These are phyloP conservation scores for Parafenestella ontariensis DNA, from an alignment of 2,329 filamentous ascomycete genomes.

Conservation along the genomic window DNA sequence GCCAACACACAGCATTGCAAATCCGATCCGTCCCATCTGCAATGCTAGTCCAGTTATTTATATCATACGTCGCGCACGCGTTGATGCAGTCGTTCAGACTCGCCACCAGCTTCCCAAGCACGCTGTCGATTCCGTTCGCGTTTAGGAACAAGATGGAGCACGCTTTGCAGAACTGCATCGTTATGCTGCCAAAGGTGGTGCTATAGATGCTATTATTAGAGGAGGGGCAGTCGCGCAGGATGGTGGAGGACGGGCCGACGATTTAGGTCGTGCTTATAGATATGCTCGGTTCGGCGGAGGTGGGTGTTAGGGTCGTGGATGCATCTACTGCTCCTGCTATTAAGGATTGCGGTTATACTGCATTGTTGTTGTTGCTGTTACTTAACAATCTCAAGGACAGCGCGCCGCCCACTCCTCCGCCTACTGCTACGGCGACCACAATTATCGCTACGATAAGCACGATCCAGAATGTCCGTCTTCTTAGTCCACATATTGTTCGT, in stretches of 20 bases:
- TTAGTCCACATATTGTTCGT: conserved; percentile 14
- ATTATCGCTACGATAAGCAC: conserved; percentile 10
- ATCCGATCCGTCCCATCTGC: conserved; percentile 1
- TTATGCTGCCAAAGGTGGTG: conserved; percentile 9
- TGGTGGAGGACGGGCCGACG: conserved; percentile 16
- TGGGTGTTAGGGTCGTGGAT: conserved; percentile 5
- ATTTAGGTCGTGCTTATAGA: conserved; percentile 11
- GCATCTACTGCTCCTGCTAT: background rate
- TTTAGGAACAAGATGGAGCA: conserved; percentile 12
- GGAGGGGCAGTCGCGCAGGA: conserved; percentile 22
- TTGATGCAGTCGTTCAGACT: conserved; percentile 20
- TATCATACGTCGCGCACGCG: conserved; percentile 18
- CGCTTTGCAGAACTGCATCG: conserved; percentile 16
- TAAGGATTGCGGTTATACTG: background rate
- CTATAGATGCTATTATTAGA: conserved; percentile 21
- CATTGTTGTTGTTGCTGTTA: background rate
- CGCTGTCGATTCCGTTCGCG: conserved; percentile 5
- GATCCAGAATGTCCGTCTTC: conserved; percentile 16
- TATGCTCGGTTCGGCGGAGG: conserved; percentile 5
- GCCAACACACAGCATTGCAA: conserved; percentile 20
- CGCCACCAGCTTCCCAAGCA: background rate
- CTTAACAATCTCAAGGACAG: conserved; percentile 12
- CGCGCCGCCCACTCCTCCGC: conserved; percentile 18
- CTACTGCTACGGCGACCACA: conserved; percentile 14
- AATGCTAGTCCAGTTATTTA: conserved; percentile 16